Conservation (phyloP, 176 grass and related monocot genomes). For the Ampelocalamus luodianensis region DNA sequence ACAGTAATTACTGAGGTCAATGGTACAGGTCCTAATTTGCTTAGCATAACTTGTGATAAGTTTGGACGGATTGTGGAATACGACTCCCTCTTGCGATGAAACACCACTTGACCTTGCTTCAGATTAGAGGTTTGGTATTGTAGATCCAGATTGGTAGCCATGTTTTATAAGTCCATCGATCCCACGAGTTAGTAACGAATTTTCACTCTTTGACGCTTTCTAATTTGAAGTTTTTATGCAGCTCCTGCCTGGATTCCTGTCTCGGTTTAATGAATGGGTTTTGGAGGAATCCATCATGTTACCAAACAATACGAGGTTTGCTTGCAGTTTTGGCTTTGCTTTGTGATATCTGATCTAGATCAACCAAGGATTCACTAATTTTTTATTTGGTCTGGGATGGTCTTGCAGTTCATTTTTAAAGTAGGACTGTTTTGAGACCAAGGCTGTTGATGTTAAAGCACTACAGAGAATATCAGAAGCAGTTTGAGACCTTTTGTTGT, state of each 20-base stretch:
- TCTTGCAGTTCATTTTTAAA: not conserved
- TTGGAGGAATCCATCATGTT: constrained; percentile 8
- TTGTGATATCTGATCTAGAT: not conserved
- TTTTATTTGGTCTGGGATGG: not conserved
- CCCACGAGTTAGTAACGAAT: not conserved
- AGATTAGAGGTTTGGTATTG: constrained; percentile 8
- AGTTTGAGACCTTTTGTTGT: constrained; percentile 29
- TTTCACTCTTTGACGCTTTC: not conserved
- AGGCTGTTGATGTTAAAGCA: constrained; percentile 19
- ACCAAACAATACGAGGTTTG: constrained; percentile 2
- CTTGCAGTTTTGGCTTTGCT: constrained; percentile 18
- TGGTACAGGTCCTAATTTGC: not conserved
- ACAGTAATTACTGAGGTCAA: not conserved
- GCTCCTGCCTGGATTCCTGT: constrained; percentile 32
- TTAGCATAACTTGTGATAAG: not conserved
- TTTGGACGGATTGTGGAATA: not conserved
- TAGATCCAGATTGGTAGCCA: constrained; percentile 10
- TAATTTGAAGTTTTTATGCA: constrained; percentile 34
- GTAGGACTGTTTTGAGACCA: constrained; percentile 9
- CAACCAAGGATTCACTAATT: not conserved
- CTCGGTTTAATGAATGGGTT: constrained; percentile 2
- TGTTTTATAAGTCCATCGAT: not conserved
- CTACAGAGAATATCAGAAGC: not conserved
- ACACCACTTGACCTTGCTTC: not conserved
- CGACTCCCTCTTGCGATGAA: not conserved